These are phyloP conservation scores for Podospora bellae-mahoneyi DNA, from an alignment of 495 filamentous ascomycete species.

Conservation along the genomic window DNA sequence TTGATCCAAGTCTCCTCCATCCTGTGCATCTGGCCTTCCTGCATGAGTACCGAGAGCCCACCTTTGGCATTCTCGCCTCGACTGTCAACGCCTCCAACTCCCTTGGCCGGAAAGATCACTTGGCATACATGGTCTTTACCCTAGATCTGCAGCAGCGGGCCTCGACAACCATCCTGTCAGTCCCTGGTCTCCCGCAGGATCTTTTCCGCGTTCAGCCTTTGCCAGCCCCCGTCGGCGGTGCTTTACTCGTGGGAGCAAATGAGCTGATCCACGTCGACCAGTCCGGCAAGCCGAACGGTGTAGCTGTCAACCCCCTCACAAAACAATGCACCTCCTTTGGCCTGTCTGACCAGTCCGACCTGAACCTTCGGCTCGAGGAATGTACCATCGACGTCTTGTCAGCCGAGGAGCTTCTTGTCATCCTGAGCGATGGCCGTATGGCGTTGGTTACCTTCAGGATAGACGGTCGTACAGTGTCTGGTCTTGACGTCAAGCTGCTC, in stretches of 20 bases:
- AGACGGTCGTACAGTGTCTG: slow-evolving; percentile 90
- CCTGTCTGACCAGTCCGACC: slow-evolving; percentile 78
- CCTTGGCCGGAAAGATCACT: slow-evolving; percentile 77
- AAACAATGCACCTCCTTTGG: slow-evolving; percentile 72
- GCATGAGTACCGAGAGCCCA: slow-evolving; percentile 95
- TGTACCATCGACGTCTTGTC: slow-evolving; percentile 73
- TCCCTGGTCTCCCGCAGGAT: slow-evolving; percentile 82
- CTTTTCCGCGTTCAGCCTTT: slow-evolving; percentile 80
- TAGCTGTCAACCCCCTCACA: slow-evolving; percentile 90
- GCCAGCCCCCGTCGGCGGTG: slow-evolving; percentile 80
- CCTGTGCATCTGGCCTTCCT: slow-evolving; percentile 91
- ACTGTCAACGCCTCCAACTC: slow-evolving; percentile 65
- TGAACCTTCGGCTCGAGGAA: slow-evolving; percentile 77
- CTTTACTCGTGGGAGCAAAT: slow-evolving; percentile 80
- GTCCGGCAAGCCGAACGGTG: slow-evolving; percentile 85
- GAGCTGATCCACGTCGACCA: slow-evolving; percentile 95
- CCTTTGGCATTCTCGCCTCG: slow-evolving; percentile 89
- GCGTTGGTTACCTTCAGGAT: slow-evolving; percentile 77
- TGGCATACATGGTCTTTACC: slow-evolving; percentile 90
- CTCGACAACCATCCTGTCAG: slow-evolving; percentile 87
- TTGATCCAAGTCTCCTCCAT: slow-evolving; percentile 82
- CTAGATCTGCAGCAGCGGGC: slow-evolving; percentile 91
- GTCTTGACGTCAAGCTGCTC: slow-evolving; percentile 65
- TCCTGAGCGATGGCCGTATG: slow-evolving; percentile 72
- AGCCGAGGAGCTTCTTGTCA: slow-evolving; percentile 75